A percentile compares a stretch with the other conserved stretches of the same genome.
phyloP scores from a whole-genome alignment of 331 rosid genomes.

The Quercus phellos region DNA sequence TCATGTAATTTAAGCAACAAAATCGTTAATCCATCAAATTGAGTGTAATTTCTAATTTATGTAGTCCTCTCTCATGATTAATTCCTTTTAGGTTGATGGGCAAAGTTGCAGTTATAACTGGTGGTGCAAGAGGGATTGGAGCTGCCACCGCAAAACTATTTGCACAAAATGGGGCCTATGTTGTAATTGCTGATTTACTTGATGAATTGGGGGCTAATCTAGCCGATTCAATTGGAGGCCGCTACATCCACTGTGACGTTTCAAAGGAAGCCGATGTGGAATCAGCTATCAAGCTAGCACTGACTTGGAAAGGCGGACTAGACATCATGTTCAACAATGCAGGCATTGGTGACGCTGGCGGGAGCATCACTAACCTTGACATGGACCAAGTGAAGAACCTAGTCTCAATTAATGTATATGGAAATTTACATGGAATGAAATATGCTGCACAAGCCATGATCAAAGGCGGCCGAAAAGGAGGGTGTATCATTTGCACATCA shows the following conservation, averaged over 20 bases:
- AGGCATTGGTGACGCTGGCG: constrained; percentile 49
- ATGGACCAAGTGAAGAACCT: constrained; percentile 39
- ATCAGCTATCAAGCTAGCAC: constrained; percentile 49
- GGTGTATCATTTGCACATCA: constrained; percentile 70
- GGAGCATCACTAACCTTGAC: constrained; percentile 54
- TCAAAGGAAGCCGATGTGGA: constrained; percentile 60
- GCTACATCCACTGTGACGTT: constrained; percentile 74
- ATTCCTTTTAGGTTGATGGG: constrained; percentile 33
- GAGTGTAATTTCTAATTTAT: not conserved
- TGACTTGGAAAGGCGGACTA: constrained; percentile 59
- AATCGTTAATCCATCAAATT: not conserved
- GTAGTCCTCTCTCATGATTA: not conserved
- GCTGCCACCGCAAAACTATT: constrained; percentile 64
- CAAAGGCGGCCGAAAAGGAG: constrained; percentile 32
- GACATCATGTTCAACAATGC: constrained; percentile 85
- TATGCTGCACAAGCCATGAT: constrained; percentile 72
- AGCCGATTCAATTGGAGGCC: constrained; percentile 53
- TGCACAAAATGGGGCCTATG: constrained; percentile 61
- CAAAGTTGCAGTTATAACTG: constrained; percentile 71
- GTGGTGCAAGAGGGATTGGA: constrained; percentile 88
- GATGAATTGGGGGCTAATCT: constrained; percentile 50
- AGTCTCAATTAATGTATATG: constrained; percentile 44
- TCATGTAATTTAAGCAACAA: not conserved
- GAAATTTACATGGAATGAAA: constrained; percentile 67
- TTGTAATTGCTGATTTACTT: constrained; percentile 63